Evolutionary conservation across 208 protist genomes (phyloP).

Genomic region (Kentomonas sorsogonicus): DNA sequence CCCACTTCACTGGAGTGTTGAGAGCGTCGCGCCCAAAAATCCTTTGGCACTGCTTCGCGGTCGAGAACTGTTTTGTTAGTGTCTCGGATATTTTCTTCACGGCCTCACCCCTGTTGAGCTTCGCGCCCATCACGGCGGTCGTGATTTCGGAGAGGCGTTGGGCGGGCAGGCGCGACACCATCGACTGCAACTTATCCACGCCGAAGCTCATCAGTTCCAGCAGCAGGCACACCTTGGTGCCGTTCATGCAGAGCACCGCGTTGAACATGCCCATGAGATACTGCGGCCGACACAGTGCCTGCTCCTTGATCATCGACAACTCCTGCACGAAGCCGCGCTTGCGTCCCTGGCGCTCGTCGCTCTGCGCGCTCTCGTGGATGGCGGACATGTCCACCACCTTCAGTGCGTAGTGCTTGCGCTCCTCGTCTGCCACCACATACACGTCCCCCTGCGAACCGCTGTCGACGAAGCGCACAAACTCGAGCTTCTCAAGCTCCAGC

Average conservation of each 20-base stretch:
- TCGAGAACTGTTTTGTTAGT: too few relatives aligned
- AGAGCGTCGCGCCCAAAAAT: conserved; percentile 54
- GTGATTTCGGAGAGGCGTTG: too few relatives aligned
- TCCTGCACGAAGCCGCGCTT: conserved; percentile 85
- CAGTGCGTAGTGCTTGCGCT: conserved; percentile 75
- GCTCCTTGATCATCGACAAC: conserved; percentile 77
- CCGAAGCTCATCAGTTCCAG: conserved; percentile 85
- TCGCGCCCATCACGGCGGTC: too few relatives aligned
- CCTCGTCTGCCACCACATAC: conserved; percentile 57
- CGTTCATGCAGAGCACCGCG: conserved; percentile 51
- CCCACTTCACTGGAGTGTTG: conserved; percentile 61
- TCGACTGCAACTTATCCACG: conserved; percentile 68
- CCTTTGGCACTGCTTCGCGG: conserved; percentile 13
- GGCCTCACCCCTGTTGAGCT: too few relatives aligned
- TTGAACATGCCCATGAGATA: conserved; percentile 86
- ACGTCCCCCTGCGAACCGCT: conserved; percentile 77
- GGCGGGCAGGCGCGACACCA: conserved; percentile 72
- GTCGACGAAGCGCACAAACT: conserved; percentile 57
- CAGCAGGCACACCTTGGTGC: conserved; percentile 56
- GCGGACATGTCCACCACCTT: conserved; percentile 80
- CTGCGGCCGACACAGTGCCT: conserved; percentile 31
- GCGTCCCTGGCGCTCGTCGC: conserved; percentile 71
- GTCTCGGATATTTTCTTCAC: too few relatives aligned
- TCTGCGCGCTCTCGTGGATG: conserved; percentile 61
- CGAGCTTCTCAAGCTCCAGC: conserved; percentile 67